phyloP scores from a whole-genome alignment of 139 green algal genomes.

The Haematococcus lacustris region DNA sequence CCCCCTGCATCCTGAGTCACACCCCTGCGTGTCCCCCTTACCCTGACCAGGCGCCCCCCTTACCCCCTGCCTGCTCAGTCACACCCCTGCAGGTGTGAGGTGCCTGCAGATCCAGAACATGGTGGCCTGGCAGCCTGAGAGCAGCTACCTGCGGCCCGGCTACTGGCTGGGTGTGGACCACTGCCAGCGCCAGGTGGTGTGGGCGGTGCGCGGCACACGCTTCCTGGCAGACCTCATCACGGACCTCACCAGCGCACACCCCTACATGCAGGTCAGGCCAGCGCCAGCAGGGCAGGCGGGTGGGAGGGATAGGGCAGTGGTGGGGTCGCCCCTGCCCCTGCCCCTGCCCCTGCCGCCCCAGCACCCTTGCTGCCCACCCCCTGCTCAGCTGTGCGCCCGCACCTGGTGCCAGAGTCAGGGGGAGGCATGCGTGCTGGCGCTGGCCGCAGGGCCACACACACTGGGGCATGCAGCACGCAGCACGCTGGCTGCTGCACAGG shows the following conservation, averaged over 20 bases:
- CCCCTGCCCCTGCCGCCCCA: too few species aligned
- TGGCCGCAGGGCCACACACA: constrained; percentile 7
- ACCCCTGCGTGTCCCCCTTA: not conserved
- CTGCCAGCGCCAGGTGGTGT: not conserved
- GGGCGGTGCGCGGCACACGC: not conserved
- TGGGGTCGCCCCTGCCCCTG: too few species aligned
- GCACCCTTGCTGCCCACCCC: too few species aligned
- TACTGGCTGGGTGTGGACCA: constrained; percentile 7
- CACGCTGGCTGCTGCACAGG: not conserved
- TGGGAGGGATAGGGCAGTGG: too few species aligned
- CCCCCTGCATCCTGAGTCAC: not conserved
- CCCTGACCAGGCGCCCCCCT: not conserved
- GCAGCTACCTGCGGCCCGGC: constrained; percentile 4
- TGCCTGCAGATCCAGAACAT: constrained; percentile 10
- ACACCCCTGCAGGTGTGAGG: not conserved
- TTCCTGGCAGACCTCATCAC: constrained; percentile 3
- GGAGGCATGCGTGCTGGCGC: too few species aligned
- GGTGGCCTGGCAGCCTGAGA: not conserved
- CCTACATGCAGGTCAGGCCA: constrained; percentile 3
- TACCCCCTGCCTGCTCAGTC: not conserved
- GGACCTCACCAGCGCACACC: constrained; percentile 2
- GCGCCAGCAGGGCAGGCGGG: too few species aligned
- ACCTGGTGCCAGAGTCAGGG: too few species aligned
- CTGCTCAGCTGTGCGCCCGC: too few species aligned
- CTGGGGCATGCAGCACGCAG: constrained; percentile 9